These are phyloP conservation scores for Neurospora crassa DNA, from an alignment of 2,329 filamentous ascomycete species.

Conservation along the genomic window DNA sequence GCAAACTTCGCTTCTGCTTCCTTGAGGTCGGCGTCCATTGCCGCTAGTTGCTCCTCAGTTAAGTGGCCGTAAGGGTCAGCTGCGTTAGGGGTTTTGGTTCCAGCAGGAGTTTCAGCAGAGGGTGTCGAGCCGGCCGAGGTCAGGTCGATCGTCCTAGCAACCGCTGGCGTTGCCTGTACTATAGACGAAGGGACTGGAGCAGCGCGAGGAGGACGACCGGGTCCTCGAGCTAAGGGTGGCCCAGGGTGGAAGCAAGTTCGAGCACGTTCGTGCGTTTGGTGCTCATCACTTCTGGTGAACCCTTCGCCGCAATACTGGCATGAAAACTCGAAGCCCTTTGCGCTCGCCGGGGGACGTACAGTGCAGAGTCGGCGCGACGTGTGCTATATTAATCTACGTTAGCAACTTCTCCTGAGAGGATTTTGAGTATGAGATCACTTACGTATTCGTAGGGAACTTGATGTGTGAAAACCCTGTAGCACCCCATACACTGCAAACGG, in stretches of 20 bases:
- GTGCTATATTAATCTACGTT: slow-evolving; percentile 9
- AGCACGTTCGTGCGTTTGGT: slow-evolving; percentile 2
- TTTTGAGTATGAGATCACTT: slow-evolving; percentile 1
- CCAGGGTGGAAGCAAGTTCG: not conserved
- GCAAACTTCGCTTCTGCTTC: slow-evolving; percentile 30
- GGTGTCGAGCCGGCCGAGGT: slow-evolving; percentile 3
- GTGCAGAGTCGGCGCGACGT: slow-evolving; percentile 13
- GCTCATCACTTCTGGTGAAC: slow-evolving; percentile 7
- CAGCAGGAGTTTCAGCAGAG: slow-evolving; percentile 6
- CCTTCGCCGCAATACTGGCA: slow-evolving; percentile 17
- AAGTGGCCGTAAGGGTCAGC: slow-evolving; percentile 38
- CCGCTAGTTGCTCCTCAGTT: slow-evolving; percentile 19
- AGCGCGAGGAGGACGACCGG: not conserved
- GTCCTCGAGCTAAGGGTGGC: not conserved
- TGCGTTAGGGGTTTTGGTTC: slow-evolving; percentile 12
- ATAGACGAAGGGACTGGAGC: not conserved
- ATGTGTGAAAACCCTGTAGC: slow-evolving; percentile 17
- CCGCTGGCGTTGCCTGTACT: slow-evolving; percentile 8
- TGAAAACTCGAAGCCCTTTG: slow-evolving; percentile 14
- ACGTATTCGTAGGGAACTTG: slow-evolving; percentile 14
- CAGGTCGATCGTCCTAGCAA: not conserved
- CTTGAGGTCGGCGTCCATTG: slow-evolving; percentile 28
- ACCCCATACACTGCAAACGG: slow-evolving; percentile 15
- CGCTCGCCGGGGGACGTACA: slow-evolving; percentile 9
- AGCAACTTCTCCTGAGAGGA: not conserved